Evolutionary conservation across 2,329 filamentous ascomycete genomes (phyloP).

Genomic region (Aspergillus viridinutans): DNA sequence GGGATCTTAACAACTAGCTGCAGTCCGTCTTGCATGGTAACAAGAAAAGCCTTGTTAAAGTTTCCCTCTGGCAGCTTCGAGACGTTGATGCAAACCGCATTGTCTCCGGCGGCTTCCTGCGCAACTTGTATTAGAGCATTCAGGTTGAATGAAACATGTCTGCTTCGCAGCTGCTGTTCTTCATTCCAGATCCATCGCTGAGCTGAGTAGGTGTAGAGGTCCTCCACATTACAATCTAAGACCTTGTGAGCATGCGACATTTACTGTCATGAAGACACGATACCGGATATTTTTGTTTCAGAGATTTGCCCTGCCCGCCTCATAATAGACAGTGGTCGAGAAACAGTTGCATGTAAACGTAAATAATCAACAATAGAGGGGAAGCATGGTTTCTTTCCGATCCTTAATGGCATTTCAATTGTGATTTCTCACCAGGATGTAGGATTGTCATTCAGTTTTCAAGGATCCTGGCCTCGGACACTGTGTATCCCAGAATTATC

Average conservation of each 20-base stretch:
- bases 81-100: constrained; percentile 5
- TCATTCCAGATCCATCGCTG: constrained; percentile 8
- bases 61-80: neutral
- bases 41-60: constrained; percentile 4
- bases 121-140: constrained; percentile 3
- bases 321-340: constrained; percentile 1
- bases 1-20: constrained; percentile 4
- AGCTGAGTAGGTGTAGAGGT: constrained; percentile 1
- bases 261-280: neutral
- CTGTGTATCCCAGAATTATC: too few species aligned
- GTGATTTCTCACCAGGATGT: neutral
- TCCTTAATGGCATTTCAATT: neutral
- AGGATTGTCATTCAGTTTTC: neutral
- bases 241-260: neutral
- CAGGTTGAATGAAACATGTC: constrained; percentile 2
- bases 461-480: too few species aligned
- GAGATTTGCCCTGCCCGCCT: neutral
- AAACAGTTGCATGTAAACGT: constrained; percentile 1
- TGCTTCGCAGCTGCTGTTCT: constrained; percentile 1
- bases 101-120: neutral
- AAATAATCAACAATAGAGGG: neutral
- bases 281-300: neutral
- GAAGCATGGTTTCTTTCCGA: neutral
- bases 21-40: constrained; percentile 1
- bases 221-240: neutral